Evolutionary conservation across 2,329 filamentous ascomycete genomes (phyloP).

Genomic region (Paracoccidioides lutzii): DNA sequence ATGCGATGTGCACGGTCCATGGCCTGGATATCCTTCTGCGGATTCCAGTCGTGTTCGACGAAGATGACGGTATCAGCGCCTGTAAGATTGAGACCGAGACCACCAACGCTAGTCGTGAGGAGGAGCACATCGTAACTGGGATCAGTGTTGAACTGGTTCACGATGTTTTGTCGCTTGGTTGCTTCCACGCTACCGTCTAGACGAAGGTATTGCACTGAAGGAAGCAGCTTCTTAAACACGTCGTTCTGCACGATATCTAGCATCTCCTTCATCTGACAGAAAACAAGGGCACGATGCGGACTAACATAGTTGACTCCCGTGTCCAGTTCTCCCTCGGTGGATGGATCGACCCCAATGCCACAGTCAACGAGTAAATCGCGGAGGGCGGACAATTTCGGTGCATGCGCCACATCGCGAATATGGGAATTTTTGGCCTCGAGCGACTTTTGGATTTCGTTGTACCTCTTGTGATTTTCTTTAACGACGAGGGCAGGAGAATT

Average conservation of each 20-base stretch:
- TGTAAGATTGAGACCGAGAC: constrained; percentile 85
- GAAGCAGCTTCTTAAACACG: constrained; percentile 80
- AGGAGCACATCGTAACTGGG: constrained; percentile 91
- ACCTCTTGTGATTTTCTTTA: constrained; percentile 84
- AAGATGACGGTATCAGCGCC: constrained; percentile 98
- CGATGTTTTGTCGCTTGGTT: constrained; percentile 87
- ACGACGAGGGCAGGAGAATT: constrained; percentile 94
- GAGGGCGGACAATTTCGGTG: constrained; percentile 81
- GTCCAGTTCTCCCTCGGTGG: constrained; percentile 45
- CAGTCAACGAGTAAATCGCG: constrained; percentile 95
- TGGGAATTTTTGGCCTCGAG: constrained; percentile 66
- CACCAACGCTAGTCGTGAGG: constrained; percentile 88
- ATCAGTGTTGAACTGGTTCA: constrained; percentile 97
- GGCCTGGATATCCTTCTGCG: constrained; percentile 93
- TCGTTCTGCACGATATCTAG: constrained; percentile 96
- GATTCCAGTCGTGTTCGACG: constrained; percentile 99
- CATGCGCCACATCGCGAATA: constrained; percentile 74
- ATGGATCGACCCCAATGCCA: constrained; percentile 71
- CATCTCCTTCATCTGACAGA: constrained; percentile 99
- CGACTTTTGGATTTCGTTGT: constrained; percentile 72
- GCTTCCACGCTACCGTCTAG: constrained; percentile 89
- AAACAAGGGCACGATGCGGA: constrained; percentile 87
- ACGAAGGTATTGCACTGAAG: constrained; percentile 83
- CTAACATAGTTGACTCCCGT: constrained; percentile 69
- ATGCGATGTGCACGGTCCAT: constrained; percentile 99